A percentile compares a stretch with the other conserved stretches of the same genome.
These are phyloP conservation scores for Botrytis sinoallii DNA, from an alignment of 2,329 filamentous ascomycete species.

Conservation along the genomic window DNA sequence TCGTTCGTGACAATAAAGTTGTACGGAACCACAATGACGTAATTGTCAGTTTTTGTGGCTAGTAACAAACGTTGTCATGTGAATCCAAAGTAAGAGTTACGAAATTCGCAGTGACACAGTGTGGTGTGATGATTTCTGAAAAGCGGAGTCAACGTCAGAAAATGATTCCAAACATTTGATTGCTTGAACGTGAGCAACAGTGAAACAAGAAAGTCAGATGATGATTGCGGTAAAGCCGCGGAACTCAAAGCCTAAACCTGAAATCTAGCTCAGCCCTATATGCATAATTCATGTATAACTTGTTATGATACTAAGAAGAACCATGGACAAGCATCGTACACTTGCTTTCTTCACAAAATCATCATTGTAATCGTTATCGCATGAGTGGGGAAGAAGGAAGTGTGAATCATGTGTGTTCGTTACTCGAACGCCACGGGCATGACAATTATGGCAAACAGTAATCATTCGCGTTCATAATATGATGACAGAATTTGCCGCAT, in stretches of 20 bases:
- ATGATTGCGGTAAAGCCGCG: background rate
- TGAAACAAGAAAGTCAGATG: background rate
- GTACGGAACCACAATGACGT: background rate
- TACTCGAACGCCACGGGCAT: background rate
- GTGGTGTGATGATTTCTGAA: background rate
- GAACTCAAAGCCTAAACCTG: background rate
- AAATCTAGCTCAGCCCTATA: conserved; percentile 10
- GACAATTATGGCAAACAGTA: background rate
- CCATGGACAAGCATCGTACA: background rate
- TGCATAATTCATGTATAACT: background rate
- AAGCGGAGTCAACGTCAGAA: background rate
- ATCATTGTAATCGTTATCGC: background rate
- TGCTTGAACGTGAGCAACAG: background rate
- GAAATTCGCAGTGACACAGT: background rate
- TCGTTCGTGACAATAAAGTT: background rate
- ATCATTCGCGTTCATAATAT: background rate
- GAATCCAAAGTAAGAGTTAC: background rate
- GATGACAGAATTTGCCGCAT: background rate
- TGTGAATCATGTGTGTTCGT: background rate
- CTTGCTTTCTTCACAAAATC: background rate
- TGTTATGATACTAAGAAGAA: background rate
- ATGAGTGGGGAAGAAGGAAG: background rate
- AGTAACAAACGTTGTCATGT: background rate
- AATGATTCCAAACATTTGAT: background rate
- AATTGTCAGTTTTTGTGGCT: background rate